Base-by-base conservation (phyloP, 345 rosid genomes). In the Theobroma cacao region DNA sequence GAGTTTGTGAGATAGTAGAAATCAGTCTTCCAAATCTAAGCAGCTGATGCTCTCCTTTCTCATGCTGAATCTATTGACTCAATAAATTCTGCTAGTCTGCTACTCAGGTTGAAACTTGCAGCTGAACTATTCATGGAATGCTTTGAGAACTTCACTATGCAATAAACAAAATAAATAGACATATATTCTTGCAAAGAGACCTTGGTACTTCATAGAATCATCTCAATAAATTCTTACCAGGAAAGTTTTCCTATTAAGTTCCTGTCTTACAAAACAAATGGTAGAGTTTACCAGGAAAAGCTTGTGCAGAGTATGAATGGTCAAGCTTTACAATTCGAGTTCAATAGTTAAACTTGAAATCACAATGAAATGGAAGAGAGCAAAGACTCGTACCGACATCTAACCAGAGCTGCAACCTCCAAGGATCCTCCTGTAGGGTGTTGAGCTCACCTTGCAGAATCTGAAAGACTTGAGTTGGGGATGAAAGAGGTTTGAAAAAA, bases 341-440 rank as follows among this genome's bases (percentile, higher is more conserved):
- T 36, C 4, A 31, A 38, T n/a, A 77, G 9, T 24, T 48, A 53
- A 40, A 77, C 24, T 20, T 20, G 10, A 81, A 77, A 30, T 60
- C 20, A 74, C 9, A 58, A 18, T 7, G 1, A 50, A 47, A 18
- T 43, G 9, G 18, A 60, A 60, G 26, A 70, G 50, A 78, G 31
- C 58, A 53, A 77, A 79, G 55, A n/a, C 50, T 80, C 92, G 47
- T 83, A 89, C 92, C 87, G 88, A 84, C 94, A 91, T 88, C 82
- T 47, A 78, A 73, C 64, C 78, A 74, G 76, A 66, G 82, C 82
- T 77, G 78, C 75, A 73, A 14, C 75, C 76, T 45, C 33, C 78
- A 59, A 77, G 62, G 61, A 76, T 56, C 84, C 69, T 79, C 33
- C 52, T 33, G n/a, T n/a, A n/a, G n/a, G 26, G 64, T 58, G 36